Evolutionary conservation across 495 filamentous ascomycete species (phyloP).

Genomic region (Penicillium canescens): DNA sequence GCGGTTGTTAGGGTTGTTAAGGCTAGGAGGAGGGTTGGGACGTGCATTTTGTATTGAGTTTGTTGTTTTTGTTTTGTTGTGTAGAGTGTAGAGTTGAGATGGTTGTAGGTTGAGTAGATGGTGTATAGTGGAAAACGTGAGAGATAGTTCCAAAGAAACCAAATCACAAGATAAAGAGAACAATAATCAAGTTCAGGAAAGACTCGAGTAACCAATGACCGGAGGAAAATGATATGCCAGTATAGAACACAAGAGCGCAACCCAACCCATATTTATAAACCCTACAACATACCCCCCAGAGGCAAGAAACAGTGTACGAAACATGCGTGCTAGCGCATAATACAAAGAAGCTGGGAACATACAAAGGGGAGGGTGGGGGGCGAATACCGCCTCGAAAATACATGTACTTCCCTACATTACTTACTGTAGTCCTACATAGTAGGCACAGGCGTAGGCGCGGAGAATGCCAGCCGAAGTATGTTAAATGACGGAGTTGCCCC

Average conservation of each 20-base stretch:
- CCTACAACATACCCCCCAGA: neutral
- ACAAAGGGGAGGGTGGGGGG: neutral
- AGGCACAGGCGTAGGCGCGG: neutral
- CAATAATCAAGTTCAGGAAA: too few relatives aligned
- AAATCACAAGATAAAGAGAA: too few relatives aligned
- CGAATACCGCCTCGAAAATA: neutral
- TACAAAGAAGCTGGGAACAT: constrained; percentile 1
- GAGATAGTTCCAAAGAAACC: too few relatives aligned
- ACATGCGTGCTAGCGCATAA: neutral
- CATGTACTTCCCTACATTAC: too few relatives aligned
- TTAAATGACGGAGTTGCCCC: neutral
- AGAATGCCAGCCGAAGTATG: constrained; percentile 9
- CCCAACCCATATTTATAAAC: constrained; percentile 1
- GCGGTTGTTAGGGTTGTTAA: neutral
- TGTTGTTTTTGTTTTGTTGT: neutral
- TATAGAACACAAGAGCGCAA: too few relatives aligned
- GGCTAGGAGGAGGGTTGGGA: constrained; percentile 1
- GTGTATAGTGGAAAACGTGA: too few relatives aligned
- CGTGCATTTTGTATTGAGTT: neutral
- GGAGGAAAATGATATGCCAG: too few relatives aligned
- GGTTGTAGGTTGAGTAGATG: neutral
- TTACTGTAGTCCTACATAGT: neutral
- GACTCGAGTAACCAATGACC: too few relatives aligned
- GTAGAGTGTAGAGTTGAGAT: neutral
- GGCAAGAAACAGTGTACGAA: neutral